These are phyloP conservation scores for Monosporascus sp. DNA, from an alignment of 2,329 filamentous ascomycete genomes.

Conservation along the genomic window DNA sequence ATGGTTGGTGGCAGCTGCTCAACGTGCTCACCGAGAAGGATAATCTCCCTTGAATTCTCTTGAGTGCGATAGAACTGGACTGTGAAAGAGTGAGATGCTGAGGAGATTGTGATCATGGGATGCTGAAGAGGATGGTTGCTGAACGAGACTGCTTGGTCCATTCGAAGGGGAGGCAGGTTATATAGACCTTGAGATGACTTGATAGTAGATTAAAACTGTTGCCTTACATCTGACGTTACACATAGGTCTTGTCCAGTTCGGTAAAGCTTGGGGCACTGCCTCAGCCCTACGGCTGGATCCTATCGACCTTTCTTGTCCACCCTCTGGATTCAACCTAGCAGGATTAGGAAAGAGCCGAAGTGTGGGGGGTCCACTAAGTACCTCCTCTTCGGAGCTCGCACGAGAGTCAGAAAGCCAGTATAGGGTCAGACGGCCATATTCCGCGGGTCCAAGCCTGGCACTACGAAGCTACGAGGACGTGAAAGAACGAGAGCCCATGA, in stretches of 20 bases:
- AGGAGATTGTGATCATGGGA: background rate
- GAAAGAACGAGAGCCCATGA: no score
- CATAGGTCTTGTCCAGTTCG: conserved; percentile 9
- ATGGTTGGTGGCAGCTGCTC: no score
- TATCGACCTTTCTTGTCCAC: conserved; percentile 5
- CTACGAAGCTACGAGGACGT: no score
- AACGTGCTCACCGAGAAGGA: no score
- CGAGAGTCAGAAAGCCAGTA: background rate
- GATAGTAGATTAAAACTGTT: background rate
- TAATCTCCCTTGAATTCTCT: no score
- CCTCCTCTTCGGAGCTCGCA: background rate
- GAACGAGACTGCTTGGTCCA: background rate
- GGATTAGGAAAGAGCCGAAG: background rate
- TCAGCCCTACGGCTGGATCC: conserved; percentile 19
- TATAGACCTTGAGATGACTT: background rate
- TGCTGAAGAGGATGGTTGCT: background rate
- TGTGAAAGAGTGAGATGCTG: background rate
- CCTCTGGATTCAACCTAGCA: background rate
- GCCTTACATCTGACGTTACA: conserved; percentile 7
- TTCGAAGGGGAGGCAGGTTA: background rate
- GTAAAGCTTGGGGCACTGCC: conserved; percentile 12
- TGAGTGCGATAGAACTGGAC: background rate
- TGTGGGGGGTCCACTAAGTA: background rate
- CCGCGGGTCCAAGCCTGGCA: background rate
- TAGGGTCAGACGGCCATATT: background rate